Conservation (phyloP, 148 eudicot genomes). For the Camellia granthamiana region DNA sequence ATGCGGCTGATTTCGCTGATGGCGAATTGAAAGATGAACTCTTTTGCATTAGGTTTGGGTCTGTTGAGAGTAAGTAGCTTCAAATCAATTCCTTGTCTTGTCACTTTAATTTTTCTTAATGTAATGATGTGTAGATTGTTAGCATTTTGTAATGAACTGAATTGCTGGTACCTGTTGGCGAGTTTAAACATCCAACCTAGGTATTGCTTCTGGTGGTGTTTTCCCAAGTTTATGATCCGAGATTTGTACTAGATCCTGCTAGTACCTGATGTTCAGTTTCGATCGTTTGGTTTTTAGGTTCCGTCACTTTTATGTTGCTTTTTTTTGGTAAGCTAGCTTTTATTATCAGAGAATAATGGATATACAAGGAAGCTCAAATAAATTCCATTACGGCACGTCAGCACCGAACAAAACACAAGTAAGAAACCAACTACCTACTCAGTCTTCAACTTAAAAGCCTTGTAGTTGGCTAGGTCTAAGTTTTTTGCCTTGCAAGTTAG, state of each 20-base stretch:
- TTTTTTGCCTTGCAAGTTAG: too few relatives aligned
- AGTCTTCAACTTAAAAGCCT: too few relatives aligned
- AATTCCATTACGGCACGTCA: too few relatives aligned
- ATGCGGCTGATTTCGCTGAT: slow-evolving; percentile 78
- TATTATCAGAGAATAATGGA: too few relatives aligned
- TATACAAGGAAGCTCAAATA: too few relatives aligned
- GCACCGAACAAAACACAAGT: too few relatives aligned
- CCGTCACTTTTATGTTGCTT: too few relatives aligned
- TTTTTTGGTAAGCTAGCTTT: too few relatives aligned
- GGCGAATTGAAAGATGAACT: slow-evolving; percentile 73
- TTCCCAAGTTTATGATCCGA: neutral
- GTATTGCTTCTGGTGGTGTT: neutral
- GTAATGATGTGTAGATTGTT: neutral
- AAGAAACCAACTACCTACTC: too few relatives aligned
- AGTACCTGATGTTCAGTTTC: neutral
- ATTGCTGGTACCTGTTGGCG: neutral
- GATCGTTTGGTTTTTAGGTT: neutral
- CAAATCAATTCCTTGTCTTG: neutral
- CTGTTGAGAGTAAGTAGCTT: slow-evolving; percentile 60
- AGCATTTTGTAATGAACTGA: neutral
- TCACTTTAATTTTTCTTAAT: neutral
- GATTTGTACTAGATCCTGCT: neutral
- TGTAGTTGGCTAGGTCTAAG: too few relatives aligned
- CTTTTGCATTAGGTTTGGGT: slow-evolving; percentile 60
- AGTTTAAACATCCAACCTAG: neutral